These are phyloP conservation scores for Cyclotella baltica DNA, from an alignment of 108 stramenopile species.

Conservation along the genomic window DNA sequence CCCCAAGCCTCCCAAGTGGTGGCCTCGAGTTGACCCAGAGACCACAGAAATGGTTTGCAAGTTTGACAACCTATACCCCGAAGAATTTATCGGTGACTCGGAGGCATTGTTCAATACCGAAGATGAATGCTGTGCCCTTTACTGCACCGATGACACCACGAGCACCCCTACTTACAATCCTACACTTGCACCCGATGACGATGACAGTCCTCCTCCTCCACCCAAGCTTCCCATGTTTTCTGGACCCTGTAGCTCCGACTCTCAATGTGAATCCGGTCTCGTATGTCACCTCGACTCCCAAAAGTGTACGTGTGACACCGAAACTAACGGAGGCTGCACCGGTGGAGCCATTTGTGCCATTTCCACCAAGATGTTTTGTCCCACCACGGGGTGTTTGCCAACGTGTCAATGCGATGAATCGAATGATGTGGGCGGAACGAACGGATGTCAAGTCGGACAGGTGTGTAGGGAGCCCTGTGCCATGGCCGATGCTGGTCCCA, in stretches of 20 bases:
- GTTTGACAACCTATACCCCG: not conserved
- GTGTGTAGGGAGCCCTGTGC: conserved; percentile 19
- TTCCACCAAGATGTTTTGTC: not conserved
- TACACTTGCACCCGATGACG: conserved; percentile 5
- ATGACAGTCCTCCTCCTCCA: not conserved
- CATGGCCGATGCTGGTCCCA: conserved; percentile 15
- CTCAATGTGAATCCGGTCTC: conserved; percentile 8
- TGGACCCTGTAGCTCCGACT: conserved; percentile 11
- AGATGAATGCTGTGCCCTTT: not conserved
- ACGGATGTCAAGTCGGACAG: conserved; percentile 17
- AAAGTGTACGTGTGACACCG: conserved; percentile 12
- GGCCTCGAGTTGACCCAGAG: not conserved
- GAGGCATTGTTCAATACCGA: not conserved
- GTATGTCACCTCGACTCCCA: conserved; percentile 1
- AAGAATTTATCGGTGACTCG: not conserved
- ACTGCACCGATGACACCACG: not conserved
- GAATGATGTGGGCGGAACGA: not conserved
- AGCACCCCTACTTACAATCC: not conserved
- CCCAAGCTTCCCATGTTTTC: conserved; percentile 14
- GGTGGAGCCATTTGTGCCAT: conserved; percentile 1
- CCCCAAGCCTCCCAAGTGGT: not conserved
- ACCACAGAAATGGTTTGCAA: not conserved
- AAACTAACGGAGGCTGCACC: conserved; percentile 13
- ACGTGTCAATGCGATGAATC: conserved; percentile 10
- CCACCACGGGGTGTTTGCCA: not conserved